Percentiles rank a stretch among this genome's conserved stretches.
Evolutionary conservation across 2,329 filamentous ascomycete genomes (phyloP).

Genomic region (Fusarium sp.): DNA sequence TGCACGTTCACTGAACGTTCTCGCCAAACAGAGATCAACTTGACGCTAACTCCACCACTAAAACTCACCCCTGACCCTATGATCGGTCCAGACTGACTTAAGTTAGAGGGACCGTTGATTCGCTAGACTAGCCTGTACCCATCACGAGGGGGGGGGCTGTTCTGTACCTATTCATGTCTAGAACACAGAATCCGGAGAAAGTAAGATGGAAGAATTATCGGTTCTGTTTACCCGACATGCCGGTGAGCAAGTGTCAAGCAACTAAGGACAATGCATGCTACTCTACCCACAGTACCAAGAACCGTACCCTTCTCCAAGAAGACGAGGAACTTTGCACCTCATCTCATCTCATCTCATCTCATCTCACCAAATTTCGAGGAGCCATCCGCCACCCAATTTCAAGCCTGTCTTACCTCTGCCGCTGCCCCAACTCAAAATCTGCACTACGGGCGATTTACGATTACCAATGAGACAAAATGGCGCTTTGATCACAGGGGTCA

Average conservation of each 20-base stretch:
- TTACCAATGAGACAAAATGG: background rate
- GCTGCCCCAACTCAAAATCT: constrained; percentile 1
- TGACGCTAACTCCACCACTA: constrained; percentile 4
- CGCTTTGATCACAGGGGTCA: constrained; percentile 20
- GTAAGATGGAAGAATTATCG: background rate
- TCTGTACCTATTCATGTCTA: background rate
- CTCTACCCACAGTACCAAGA: constrained; percentile 1
- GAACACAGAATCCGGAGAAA: background rate
- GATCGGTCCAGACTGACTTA: constrained; percentile 20
- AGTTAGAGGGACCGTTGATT: constrained; percentile 23
- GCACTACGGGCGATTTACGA: constrained; percentile 18
- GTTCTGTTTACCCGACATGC: constrained; percentile 4
- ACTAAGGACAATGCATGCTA: background rate
- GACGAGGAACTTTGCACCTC: background rate
- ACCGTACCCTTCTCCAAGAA: background rate
- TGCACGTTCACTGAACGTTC: constrained; percentile 23
- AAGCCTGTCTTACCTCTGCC: background rate
- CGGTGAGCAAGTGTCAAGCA: constrained; percentile 10
- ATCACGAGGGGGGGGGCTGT: constrained; percentile 2
- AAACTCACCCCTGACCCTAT: constrained; percentile 8
- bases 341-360: background rate
- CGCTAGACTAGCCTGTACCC: constrained; percentile 11
- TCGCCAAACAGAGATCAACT: constrained; percentile 6
- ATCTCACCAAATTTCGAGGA: background rate
- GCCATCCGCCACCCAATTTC: constrained; percentile 14